A percentile compares a stretch with the other conserved stretches of the same genome.
phyloP scores from a whole-genome alignment of 2,329 filamentous ascomycete species.

The Cephalotrichum gorgonifer region DNA sequence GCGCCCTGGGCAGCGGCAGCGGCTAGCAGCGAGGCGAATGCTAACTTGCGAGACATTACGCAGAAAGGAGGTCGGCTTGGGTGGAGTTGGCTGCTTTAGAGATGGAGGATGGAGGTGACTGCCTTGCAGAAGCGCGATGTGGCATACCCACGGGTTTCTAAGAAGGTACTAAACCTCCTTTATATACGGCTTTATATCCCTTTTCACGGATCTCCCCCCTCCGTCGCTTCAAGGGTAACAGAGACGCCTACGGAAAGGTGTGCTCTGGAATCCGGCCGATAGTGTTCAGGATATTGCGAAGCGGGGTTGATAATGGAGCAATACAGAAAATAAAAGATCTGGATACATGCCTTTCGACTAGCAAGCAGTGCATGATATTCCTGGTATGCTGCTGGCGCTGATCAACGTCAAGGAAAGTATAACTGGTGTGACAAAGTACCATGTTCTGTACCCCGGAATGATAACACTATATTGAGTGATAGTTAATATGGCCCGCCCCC shows the following conservation, averaged over 20 bases:
- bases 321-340: too few relatives aligned
- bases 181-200: background rate
- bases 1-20: slow-evolving; percentile 25
- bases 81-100: background rate
- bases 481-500: background rate
- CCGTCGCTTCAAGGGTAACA: background rate
- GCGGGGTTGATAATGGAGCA: too few relatives aligned
- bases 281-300: too few relatives aligned
- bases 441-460: background rate
- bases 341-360: too few relatives aligned
- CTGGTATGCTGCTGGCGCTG: too few relatives aligned
- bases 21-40: too few relatives aligned
- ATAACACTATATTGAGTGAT: background rate
- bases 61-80: too few relatives aligned
- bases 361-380: too few relatives aligned
- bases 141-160: background rate
- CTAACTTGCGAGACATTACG: background rate
- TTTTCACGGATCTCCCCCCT: background rate
- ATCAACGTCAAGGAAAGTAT: too few relatives aligned
- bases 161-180: background rate
- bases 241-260: too few relatives aligned
- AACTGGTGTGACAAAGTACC: background rate
- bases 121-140: background rate
- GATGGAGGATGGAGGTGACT: background rate
- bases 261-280: too few relatives aligned